Base-by-base conservation (phyloP, 305 asterid species). In the Fraxinus paxiana region DNA sequence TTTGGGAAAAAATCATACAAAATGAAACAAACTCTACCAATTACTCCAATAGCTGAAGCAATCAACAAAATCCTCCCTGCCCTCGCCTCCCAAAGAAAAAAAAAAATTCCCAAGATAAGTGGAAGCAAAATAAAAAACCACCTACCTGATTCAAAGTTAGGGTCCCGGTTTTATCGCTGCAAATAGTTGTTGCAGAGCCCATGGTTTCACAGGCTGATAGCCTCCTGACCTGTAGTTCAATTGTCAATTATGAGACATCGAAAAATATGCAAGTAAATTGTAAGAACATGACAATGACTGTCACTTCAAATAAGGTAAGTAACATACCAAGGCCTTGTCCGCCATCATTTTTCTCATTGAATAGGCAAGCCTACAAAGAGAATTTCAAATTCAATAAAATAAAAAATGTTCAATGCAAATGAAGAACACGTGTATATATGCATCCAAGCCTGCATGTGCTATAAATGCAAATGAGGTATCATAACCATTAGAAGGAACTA, bases 261-360 rank as follows among this genome's bases (percentile, higher is more conserved):
- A n/a, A 41, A 38, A 54, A 18, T 59, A 79, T n/a, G 78, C 26
- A 56, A 56, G 12, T 35, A 37, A 18, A 13, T 34, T 28, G 7
- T 59, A 28, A 46, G 48, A 73, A 41, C 75, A 80, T 8, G 24
- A 83, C 30, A 6, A 77, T 30, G 28, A 34, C 24, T 22, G 77
- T n/a, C 78, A 77, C 78, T 31, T 71, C 63, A 30, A 26, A 67
- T 24, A 3, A 26, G 33, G 61, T 24, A 70, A 41, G 73, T 65
- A 77, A 84, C 93, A 69, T 90, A 95, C 99, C 98, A 96, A 85
- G 63, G 99, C 98, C 89, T 96, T 96, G 85, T 94, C 98, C 65
- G 94, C 95, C 99, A 96, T 96, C 99, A 96, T 94, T 88, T 96
- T 96, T 82, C 96, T 91, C 99, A 96, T 94, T 51, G 99, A 96